Percentiles rank a stretch among this genome's conserved stretches.
Evolutionary conservation across 345 rosid species (phyloP).

Genomic region (Citrus medica): DNA sequence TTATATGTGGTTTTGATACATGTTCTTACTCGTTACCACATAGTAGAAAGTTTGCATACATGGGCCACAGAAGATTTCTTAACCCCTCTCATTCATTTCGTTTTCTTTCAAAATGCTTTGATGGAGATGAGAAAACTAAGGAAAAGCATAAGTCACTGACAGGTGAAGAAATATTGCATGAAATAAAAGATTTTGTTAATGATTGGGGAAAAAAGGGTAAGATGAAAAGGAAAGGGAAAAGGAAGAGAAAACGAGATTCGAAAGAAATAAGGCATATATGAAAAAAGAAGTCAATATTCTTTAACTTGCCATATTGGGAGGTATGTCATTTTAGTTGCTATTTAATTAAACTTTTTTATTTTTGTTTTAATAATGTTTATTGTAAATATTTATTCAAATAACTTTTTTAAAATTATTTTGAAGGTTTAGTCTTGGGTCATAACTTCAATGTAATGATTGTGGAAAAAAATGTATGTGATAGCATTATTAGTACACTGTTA

Average conservation of each 20-base stretch:
- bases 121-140: neutral
- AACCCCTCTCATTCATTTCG: neutral
- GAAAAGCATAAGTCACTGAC: neutral
- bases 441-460: too few relatives aligned
- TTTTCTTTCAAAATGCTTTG: neutral
- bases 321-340: neutral
- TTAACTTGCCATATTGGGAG: too few relatives aligned
- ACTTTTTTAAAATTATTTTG: too few relatives aligned
- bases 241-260: neutral
- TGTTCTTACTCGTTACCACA: neutral
- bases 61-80: neutral
- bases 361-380: too few relatives aligned
- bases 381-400: too few relatives aligned
- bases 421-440: too few relatives aligned
- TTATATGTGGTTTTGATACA: neutral
- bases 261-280: neutral
- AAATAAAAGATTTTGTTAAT: too few relatives aligned
- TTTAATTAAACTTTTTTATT: too few relatives aligned
- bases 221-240: too few relatives aligned
- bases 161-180: neutral
- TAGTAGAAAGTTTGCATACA: neutral
- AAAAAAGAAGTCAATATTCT: neutral
- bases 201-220: too few relatives aligned
- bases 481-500: too few relatives aligned
- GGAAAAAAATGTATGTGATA: too few relatives aligned